These are phyloP conservation scores for Heteromeles arbutifolia DNA, from an alignment of 306 rosid genomes.

Conservation along the genomic window DNA sequence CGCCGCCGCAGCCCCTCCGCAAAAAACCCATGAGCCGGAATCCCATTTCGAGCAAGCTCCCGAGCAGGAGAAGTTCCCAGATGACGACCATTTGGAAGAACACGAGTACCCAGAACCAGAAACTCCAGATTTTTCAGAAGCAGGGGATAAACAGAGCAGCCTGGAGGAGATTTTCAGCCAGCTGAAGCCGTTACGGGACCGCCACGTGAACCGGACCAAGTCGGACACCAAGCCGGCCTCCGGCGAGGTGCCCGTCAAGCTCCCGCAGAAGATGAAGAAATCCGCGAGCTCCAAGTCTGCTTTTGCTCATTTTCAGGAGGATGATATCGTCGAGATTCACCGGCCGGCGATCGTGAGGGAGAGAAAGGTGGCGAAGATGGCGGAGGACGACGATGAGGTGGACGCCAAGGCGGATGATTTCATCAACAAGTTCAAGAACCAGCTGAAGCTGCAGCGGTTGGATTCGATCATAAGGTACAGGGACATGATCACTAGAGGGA, in stretches of 20 bases:
- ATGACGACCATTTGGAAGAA: not conserved
- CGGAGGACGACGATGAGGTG: constrained; percentile 46
- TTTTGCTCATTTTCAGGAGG: constrained; percentile 51
- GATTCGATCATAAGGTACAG: constrained; percentile 58
- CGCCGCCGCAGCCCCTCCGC: not conserved
- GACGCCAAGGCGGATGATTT: constrained; percentile 81
- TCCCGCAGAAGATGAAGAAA: constrained; percentile 66
- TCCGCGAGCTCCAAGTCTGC: constrained; percentile 70
- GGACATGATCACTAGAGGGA: constrained; percentile 44
- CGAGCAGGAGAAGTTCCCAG: not conserved
- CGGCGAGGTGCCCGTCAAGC: constrained; percentile 53
- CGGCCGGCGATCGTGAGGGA: constrained; percentile 69
- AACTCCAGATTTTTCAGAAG: not conserved
- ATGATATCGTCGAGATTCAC: constrained; percentile 50
- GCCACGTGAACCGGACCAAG: constrained; percentile 28
- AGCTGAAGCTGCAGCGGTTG: constrained; percentile 74
- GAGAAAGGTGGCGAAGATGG: constrained; percentile 9
- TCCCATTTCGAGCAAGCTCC: constrained; percentile 8
- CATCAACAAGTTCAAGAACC: constrained; percentile 78
- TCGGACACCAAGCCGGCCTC: constrained; percentile 67
- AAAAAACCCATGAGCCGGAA: not conserved
- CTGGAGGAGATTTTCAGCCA: constrained; percentile 57
- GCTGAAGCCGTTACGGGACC: constrained; percentile 22
- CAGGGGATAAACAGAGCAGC: constrained; percentile 4
- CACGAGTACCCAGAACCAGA: not conserved